Evolutionary conservation across 768 basidiomycete species (phyloP), one percentile per base, ranked within the genome.

Genomic region (Pleurotus djamor): DNA sequence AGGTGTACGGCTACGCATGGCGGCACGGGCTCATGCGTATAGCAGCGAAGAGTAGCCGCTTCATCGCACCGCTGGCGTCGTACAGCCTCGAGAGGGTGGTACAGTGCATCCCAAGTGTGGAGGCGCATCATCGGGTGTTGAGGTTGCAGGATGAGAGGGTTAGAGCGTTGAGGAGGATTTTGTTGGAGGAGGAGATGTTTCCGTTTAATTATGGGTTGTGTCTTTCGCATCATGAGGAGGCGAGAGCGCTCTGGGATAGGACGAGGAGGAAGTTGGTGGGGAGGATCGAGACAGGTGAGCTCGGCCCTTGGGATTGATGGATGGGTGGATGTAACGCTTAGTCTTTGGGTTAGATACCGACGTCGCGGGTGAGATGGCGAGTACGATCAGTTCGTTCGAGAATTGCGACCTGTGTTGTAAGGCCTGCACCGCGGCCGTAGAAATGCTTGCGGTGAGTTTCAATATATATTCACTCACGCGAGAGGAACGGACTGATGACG

Each of bases 171-270:
- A 79, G 80, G 48, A 75, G 78, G 32, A 71, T 85, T 5, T 67
- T 89, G 14, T 66, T 84, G 41, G 76, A 72, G 17, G 87, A 89
- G 65, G 82, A 85, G 36, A 76, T 91, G 48, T 91, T 91, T 65
- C 89, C 89, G 16, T 84, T 87, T 69, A 86, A 87, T 17, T 91
- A 90, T 59, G 87, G 89, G 3, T 71, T 72, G 60, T 91, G 89
- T 68, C 45, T 72, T n/a, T 67, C 70, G 43, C 88, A 90, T 69
- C 71, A 69, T 50, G 74, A 75, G 32, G 67, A 73, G 43, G 80
- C 84, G 1, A 69, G 63, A 44, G 68, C 70, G 4, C 66, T 71
- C 14, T 91, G 88, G 89, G 79, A 84, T 56, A 71, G 74, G 45
- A 73, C 75, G 56, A 81, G 83, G 57, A 74, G 72, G 61, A 68